A percentile compares a stretch with the other conserved stretches of the same genome.
These are phyloP conservation scores for Aspergillus sclerotialis DNA, from an alignment of 2,329 filamentous ascomycete genomes.

Conservation along the genomic window DNA sequence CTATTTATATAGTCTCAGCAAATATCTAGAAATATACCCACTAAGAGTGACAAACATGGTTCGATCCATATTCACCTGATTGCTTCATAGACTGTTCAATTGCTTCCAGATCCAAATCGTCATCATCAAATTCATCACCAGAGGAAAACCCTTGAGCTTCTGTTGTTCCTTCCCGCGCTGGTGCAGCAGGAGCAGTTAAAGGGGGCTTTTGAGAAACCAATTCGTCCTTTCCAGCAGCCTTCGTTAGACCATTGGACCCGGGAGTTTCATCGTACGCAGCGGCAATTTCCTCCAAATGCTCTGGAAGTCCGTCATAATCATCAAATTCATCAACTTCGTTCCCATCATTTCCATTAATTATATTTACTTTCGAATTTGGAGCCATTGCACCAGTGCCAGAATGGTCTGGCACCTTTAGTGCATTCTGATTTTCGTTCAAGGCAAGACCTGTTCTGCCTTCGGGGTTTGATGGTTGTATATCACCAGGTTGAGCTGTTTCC, in stretches of 20 bases:
- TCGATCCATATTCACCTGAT: constrained; percentile 64
- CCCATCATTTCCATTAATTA: constrained; percentile 11
- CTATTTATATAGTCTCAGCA: constrained; percentile 64
- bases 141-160: constrained; percentile 33
- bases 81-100: constrained; percentile 55
- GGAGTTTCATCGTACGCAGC: constrained; percentile 47
- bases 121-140: constrained; percentile 68
- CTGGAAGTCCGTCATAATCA: constrained; percentile 56
- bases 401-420: constrained; percentile 2
- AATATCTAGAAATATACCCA: constrained; percentile 24
- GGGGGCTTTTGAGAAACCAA: constrained; percentile 12
- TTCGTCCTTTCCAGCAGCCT: constrained; percentile 5
- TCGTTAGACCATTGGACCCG: constrained; percentile 8
- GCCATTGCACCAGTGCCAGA: constrained; percentile 2
- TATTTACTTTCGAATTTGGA: constrained; percentile 4
- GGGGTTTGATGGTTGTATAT: not conserved
- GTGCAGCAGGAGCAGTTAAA: constrained; percentile 1
- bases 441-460: constrained; percentile 2
- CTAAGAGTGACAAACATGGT: constrained; percentile 53
- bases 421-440: constrained; percentile 1
- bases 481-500: constrained; percentile 4
- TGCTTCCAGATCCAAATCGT: constrained; percentile 53
- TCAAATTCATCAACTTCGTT: constrained; percentile 54
- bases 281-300: constrained; percentile 52
- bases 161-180: constrained; percentile 4